Base-by-base conservation (phyloP, 257 asterid genomes). In the Solanum tarapatanum region DNA sequence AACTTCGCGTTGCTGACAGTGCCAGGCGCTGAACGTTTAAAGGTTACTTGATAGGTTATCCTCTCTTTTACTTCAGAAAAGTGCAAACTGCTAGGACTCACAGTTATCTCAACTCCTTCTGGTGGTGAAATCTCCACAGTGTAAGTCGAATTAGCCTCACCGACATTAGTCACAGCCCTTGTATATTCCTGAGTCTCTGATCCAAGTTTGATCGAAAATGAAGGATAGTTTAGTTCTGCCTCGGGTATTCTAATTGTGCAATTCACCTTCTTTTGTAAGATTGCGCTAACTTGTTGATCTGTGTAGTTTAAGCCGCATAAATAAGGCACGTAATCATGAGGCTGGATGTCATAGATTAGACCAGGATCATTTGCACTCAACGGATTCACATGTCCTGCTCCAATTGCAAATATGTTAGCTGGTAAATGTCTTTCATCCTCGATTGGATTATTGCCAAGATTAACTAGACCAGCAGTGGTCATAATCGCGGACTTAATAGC, bases 401-500 rank as follows among this genome's bases (percentile, higher is more conserved):
- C 91, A 26, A 51, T 76, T 16, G 86, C 86, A 12, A 87, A 87
- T 3, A 84, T 5, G 41, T 62, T 23, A 17, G 91, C 89, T 21
- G 84, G 83, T 24, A 26, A 14, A 4, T 51, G 24, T 2, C 37
- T 12, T 62, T 87, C 88, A 58, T 89, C 91, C 83, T 37, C 24
- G 19, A 89, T 86, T 0, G 64, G 75, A 2, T 64, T 83, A 12
- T 26, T 21, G 16, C 45, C 88, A 21, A 75, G 89, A 62, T 87
- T 84, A n/a, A 70, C 9, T 9, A 35, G 33, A 41, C 87, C 87
- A n/a, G 91, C 89, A 7, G 86, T 87, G 62, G 91, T 89, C 91
- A 89, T 89, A 62, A 89, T 89, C 0, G 90, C 89, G 7, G 90
- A 89, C 43, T 86, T 89, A 83, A 89, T 89, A 26, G 89, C 86